Evolutionary conservation across 108 stramenopile species (phyloP).

Genomic region (Cyclotella sp.): DNA sequence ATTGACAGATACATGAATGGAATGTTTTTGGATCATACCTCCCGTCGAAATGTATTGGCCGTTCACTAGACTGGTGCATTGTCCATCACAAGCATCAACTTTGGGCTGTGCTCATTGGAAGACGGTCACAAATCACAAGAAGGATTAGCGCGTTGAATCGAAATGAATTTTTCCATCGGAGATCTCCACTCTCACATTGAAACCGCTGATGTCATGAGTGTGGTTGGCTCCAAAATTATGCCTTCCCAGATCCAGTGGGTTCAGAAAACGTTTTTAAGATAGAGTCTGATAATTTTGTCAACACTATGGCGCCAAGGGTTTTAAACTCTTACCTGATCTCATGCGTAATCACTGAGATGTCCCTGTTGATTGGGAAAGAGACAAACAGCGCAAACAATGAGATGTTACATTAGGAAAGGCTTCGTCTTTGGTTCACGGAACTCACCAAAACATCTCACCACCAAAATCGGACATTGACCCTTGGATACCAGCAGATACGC

Average conservation of each 20-base stretch:
- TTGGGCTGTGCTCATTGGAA: not conserved
- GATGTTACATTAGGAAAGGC: not conserved
- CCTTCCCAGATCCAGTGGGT: not conserved
- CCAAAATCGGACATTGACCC: not conserved
- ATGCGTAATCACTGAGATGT: conserved; percentile 11
- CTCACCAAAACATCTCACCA: not conserved
- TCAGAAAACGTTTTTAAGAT: not conserved
- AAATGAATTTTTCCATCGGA: not conserved
- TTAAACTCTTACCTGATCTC: conserved; percentile 5
- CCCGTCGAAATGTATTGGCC: no score
- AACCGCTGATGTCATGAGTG: conserved; percentile 4
- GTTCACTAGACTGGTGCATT: no score
- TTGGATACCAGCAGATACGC: not conserved
- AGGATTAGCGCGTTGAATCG: not conserved
- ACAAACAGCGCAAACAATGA: not conserved
- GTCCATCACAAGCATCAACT: no score
- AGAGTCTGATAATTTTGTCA: not conserved
- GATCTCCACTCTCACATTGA: not conserved
- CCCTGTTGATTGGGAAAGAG: not conserved
- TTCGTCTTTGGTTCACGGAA: not conserved
- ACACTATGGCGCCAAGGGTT: not conserved
- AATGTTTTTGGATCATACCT: no score
- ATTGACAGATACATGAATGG: no score
- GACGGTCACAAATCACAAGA: not conserved
- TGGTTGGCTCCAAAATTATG: conserved; percentile 8